Evolutionary conservation across 1,284 basidiomycete genomes (phyloP).

Genomic region (Meira nashicola): DNA sequence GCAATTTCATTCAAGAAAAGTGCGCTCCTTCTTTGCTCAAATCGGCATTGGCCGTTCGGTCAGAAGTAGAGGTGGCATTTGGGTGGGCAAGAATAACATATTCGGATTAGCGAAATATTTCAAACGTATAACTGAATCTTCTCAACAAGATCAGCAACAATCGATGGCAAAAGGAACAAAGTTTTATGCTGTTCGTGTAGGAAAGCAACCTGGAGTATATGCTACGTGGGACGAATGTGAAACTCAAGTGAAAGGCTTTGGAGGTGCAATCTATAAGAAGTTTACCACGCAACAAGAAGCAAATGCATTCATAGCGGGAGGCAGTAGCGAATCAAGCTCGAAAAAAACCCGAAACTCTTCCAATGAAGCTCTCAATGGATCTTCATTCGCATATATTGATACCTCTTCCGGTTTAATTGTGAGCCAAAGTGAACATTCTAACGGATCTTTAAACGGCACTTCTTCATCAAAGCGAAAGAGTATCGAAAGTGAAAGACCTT

Average conservation of each 20-base stretch:
- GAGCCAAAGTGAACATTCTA: neutral
- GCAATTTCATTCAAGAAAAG: too few species aligned
- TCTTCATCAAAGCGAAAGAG: neutral
- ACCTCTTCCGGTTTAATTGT: too few species aligned
- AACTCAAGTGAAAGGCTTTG: neutral
- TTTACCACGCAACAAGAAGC: neutral
- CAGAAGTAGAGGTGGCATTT: too few species aligned
- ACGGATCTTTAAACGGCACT: neutral
- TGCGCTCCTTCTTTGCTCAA: too few species aligned
- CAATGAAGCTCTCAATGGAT: too few species aligned
- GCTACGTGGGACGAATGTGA: conserved; percentile 5
- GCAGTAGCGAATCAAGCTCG: neutral
- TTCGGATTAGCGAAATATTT: too few species aligned
- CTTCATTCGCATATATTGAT: too few species aligned
- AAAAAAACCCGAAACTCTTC: neutral
- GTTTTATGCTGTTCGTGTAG: conserved; percentile 9
- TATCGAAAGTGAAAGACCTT: neutral
- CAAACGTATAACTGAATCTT: too few species aligned
- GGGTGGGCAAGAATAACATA: too few species aligned
- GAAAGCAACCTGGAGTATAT: neutral
- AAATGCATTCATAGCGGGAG: neutral
- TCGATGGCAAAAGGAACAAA: neutral
- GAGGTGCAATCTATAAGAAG: neutral
- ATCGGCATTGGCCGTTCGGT: too few species aligned
- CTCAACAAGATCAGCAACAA: neutral